These are phyloP conservation scores for Monosporascus ibericus DNA, from an alignment of 2,329 filamentous ascomycete species.

Conservation along the genomic window DNA sequence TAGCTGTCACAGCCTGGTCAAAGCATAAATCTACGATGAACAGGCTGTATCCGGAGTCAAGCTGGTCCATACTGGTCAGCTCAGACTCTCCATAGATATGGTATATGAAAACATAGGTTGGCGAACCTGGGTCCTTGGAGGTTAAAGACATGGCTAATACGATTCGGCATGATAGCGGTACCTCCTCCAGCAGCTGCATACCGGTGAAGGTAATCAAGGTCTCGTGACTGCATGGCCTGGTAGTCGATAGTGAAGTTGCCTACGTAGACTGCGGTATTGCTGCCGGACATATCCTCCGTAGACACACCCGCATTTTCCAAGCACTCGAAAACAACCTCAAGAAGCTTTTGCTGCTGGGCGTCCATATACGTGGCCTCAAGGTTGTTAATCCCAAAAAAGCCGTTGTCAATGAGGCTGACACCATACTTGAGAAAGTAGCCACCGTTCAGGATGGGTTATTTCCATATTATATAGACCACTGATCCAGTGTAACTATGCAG, in stretches of 20 bases:
- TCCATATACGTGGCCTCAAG: no score
- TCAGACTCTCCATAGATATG: background rate
- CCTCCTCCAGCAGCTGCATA: constrained; percentile 22
- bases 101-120: background rate
- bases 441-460: background rate
- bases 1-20: constrained; percentile 13
- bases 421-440: constrained; percentile 17
- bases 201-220: constrained; percentile 16
- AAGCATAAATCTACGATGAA: constrained; percentile 20
- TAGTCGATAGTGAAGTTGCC: constrained; percentile 21
- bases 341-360: no score
- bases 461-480: no score
- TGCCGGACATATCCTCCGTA: constrained; percentile 3
- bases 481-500: no score
- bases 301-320: background rate
- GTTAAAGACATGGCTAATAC: constrained; percentile 28
- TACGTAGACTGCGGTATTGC: constrained; percentile 16
- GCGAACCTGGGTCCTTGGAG: constrained; percentile 20
- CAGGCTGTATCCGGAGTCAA: constrained; percentile 27
- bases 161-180: constrained; percentile 22
- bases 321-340: no score
- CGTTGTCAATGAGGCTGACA: background rate
- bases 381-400: no score
- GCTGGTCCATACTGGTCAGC: constrained; percentile 1
- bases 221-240: constrained; percentile 8